Base-by-base conservation (phyloP, 2,329 filamentous ascomycete species). In the Fusarium poae region DNA sequence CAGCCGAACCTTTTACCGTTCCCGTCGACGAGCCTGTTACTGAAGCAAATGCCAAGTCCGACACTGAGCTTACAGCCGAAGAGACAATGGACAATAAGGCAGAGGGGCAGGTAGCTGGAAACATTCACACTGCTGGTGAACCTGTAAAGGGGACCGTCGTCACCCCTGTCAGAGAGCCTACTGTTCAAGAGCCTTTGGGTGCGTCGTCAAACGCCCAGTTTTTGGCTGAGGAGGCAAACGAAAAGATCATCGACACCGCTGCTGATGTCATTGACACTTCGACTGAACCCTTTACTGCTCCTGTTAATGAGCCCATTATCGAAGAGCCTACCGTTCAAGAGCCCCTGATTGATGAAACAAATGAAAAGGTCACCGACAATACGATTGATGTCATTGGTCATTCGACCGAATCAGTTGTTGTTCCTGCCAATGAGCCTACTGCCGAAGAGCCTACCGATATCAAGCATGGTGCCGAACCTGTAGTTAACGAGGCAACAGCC, bases 391-490 rank as follows among this genome's bases (percentile, higher is more conserved):
- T 5, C 30, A 32, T 32, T 15, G 13, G 13, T 12, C 15, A 18
- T 18, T 20, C 37, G 20, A 53, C 37, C 5, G 49, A 52, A 29
- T 16, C 9, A 16, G 25, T 18, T 23, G 13, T 3, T 25, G 12
- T 30, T 12, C 39, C 27, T n/a, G 12, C 9, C 10, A 15, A 11
- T 5, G 30, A 35, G 21, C 18, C 51, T 8, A 15, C n/a, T 48
- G 18, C 30, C 11, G 51, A 54, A 21, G 61, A 72, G 18, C 35
- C 56, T 39, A 34, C 23, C 34, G 10, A 21, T 9, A 34, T 27
- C 3, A 20, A 51, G 16, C 16, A 25, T 40, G 48, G 32, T 27
- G 20, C 18, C 6, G 23, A 51, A 20, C 12, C 23, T 40, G 18
- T 20, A 21, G 5, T 27, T 11, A 10, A 51, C 13, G 34, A 51